A percentile compares a stretch with the other conserved stretches of the same genome.
phyloP scores from a whole-genome alignment of 2,329 filamentous ascomycete genomes.

The Dactylonectria macrodidyma region DNA sequence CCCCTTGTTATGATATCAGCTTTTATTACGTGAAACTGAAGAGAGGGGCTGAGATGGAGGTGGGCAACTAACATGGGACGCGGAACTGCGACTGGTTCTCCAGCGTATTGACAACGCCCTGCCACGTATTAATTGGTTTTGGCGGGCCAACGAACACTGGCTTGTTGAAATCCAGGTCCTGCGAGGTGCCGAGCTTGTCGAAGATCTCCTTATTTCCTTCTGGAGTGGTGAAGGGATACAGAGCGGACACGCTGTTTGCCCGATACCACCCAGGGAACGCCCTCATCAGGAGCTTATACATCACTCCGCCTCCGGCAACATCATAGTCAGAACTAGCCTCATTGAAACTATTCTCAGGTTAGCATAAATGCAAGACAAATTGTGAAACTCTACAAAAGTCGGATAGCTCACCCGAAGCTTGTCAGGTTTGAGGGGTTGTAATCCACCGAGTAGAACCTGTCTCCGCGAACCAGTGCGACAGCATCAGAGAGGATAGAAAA shows the following conservation, averaged over 20 bases:
- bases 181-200: slow-evolving; percentile 53
- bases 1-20: too few species aligned
- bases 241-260: slow-evolving; percentile 59
- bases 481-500: slow-evolving; percentile 73
- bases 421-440: slow-evolving; percentile 60
- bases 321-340: slow-evolving; percentile 49
- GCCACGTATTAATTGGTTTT: too few species aligned
- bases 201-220: slow-evolving; percentile 58
- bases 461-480: slow-evolving; percentile 70
- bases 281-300: slow-evolving; percentile 63
- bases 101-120: too few species aligned
- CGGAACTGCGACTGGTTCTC: too few species aligned
- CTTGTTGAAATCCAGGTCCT: too few species aligned
- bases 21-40: too few species aligned
- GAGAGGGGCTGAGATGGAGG: too few species aligned
- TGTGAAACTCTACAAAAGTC: too few species aligned
- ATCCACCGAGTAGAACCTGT: slow-evolving; percentile 71
- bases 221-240: slow-evolving; percentile 63
- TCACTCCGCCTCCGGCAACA: slow-evolving; percentile 59
- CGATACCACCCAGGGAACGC: slow-evolving; percentile 62
- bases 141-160: too few species aligned
- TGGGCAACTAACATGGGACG: too few species aligned
- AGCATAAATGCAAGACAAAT: too few species aligned
- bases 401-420: slow-evolving; percentile 43
- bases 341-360: slow-evolving; percentile 55